Percentiles rank a stretch among this genome's conserved stretches.
Evolutionary conservation across 306 rosid species (phyloP).

Genomic region (Inga leiocalycina): DNA sequence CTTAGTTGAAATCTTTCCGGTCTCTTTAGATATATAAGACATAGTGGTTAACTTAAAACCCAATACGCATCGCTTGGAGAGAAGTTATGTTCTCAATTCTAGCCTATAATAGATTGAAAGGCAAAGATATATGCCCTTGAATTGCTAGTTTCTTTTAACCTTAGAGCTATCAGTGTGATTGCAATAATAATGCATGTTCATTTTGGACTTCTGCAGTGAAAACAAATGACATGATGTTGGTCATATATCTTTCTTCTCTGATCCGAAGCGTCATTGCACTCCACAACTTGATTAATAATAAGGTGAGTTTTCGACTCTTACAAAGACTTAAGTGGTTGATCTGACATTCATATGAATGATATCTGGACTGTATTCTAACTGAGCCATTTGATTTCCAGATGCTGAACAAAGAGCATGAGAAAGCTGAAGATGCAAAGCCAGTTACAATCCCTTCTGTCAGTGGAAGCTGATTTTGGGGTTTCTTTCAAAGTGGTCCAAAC

Average conservation of each 20-base stretch:
- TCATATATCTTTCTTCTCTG: slow-evolving; percentile 69
- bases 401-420: slow-evolving; percentile 71
- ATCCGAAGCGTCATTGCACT: slow-evolving; percentile 78
- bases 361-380: background rate
- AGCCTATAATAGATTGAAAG: background rate
- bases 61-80: background rate
- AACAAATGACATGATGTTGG: slow-evolving; percentile 82
- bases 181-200: background rate
- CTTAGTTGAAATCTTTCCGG: background rate
- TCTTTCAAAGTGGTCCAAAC: background rate
- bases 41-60: background rate
- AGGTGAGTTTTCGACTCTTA: slow-evolving; percentile 39
- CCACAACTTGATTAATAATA: slow-evolving; percentile 72
- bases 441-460: slow-evolving; percentile 33
- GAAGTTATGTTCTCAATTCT: background rate
- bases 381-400: slow-evolving; percentile 39
- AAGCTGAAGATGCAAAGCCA: slow-evolving; percentile 69
- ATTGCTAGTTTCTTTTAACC: background rate
- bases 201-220: slow-evolving; percentile 48
- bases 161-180: background rate
- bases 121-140: background rate
- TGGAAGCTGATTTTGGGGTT: slow-evolving; percentile 37
- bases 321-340: background rate
- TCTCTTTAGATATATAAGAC: background rate
- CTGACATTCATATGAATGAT: background rate